Percentiles rank a stretch among this genome's conserved stretches.
These are phyloP conservation scores for Batkoa obscura DNA, from an alignment of 371 early-diverging fungal genomes.

Conservation along the genomic window DNA sequence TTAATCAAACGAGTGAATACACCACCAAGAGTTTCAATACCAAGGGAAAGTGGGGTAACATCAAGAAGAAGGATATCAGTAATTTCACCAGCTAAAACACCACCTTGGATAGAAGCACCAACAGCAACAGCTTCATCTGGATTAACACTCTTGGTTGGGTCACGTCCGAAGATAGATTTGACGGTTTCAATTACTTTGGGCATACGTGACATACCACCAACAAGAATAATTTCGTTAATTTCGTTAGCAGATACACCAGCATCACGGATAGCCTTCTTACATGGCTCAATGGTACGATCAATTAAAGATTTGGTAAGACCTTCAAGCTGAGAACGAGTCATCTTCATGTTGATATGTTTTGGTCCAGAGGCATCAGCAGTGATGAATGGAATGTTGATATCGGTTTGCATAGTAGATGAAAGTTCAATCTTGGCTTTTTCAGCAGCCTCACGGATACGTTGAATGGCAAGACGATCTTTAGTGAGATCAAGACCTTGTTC, in stretches of 20 bases:
- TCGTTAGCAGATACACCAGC: constrained; percentile 64
- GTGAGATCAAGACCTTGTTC: constrained; percentile 52
- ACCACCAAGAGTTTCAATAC: constrained; percentile 93
- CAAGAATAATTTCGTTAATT: constrained; percentile 93
- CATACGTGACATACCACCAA: constrained; percentile 98
- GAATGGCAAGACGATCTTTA: constrained; percentile 76
- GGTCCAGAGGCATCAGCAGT: constrained; percentile 83
- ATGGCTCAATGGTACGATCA: constrained; percentile 80
- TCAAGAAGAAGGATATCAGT: constrained; percentile 90
- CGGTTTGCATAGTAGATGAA: constrained; percentile 78
- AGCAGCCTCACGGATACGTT: constrained; percentile 89
- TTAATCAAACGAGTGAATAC: constrained; percentile 95
- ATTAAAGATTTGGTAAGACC: constrained; percentile 59
- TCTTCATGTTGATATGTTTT: constrained; percentile 85
- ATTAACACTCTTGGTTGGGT: constrained; percentile 88
- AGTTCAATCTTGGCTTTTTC: constrained; percentile 98
- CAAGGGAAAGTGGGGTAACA: constrained; percentile 96
- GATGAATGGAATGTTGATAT: constrained; percentile 92
- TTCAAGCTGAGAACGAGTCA: constrained; percentile 88
- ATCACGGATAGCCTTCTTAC: constrained; percentile 93
- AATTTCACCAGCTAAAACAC: constrained; percentile 90
- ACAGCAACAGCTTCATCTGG: constrained; percentile 99
- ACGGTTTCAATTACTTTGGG: constrained; percentile 93
- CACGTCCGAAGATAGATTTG: constrained; percentile 70
- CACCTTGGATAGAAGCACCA: constrained; percentile 98